Conservation (phyloP, 129 eudicot species). For the Heracleum sosnowskyi region DNA sequence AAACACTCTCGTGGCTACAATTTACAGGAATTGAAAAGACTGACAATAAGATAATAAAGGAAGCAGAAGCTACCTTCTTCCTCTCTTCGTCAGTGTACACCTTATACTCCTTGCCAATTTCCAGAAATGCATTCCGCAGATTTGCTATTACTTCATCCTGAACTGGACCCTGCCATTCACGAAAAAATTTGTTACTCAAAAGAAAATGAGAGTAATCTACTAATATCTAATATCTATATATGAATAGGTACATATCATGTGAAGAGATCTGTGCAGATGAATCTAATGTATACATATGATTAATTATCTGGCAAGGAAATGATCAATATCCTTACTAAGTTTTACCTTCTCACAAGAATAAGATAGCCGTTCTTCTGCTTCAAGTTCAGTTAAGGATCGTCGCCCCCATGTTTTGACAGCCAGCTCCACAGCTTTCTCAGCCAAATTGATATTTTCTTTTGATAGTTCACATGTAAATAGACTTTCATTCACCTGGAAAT, state of each 20-base stretch:
- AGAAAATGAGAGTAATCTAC: conserved; percentile 1
- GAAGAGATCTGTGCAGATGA: neutral
- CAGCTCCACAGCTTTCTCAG: conserved; percentile 80
- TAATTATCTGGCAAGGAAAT: conserved; percentile 4
- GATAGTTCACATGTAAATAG: conserved; percentile 85
- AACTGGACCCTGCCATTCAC: conserved; percentile 70
- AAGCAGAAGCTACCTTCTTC: conserved; percentile 42
- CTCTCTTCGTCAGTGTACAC: conserved; percentile 73
- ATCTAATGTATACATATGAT: neutral
- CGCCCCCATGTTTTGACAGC: conserved; percentile 91
- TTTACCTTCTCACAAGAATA: conserved; percentile 98
- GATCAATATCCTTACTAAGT: conserved; percentile 3
- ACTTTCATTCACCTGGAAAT: conserved; percentile 77
- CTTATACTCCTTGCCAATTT: conserved; percentile 80
- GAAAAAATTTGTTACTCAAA: conserved; percentile 12
- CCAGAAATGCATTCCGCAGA: conserved; percentile 74
- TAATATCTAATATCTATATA: neutral
- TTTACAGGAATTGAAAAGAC: neutral
- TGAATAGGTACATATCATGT: neutral
- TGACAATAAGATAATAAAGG: neutral
- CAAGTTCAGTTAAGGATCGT: conserved; percentile 87
- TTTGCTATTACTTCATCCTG: conserved; percentile 88
- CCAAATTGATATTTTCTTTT: conserved; percentile 43
- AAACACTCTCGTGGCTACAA: neutral
- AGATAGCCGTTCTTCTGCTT: conserved; percentile 93